Base-by-base conservation (phyloP, 1,139 yeast species). In the Candida sp. region DNA sequence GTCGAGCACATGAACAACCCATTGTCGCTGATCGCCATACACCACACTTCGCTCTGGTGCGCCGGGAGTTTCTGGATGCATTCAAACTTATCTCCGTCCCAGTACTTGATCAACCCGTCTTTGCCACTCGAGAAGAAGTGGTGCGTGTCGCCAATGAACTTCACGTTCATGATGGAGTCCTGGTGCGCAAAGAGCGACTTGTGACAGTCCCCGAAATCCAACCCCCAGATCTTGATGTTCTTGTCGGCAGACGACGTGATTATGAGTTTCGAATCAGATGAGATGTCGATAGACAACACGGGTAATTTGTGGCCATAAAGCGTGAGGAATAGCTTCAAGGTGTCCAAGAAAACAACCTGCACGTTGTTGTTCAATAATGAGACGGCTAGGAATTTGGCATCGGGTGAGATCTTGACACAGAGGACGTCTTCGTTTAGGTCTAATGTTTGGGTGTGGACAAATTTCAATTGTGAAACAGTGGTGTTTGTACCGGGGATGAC, bases 11-110 rank as follows among this genome's bases (percentile, higher is more conserved):
- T 82, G 59, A 86, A 85, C 40, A 80, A 74, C 6, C 97, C 97
- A 58, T 84, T 86, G 37, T 73, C 72, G 54, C 96, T 85, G 25
- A 92, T 82, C 25, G 94, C 88, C 52, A 96, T 69, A 48, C 93
- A 83, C 98, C 98, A 94, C 25, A 94, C 96, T 70, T 94, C 98
- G 53, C 91, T 83, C 55, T 92, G 96, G 67, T 96, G 99, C 1
- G 89, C 96, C 3, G 90, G 82, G 44, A 93, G 75, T 63, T 88
- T 89, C 68, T 94, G 98, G 57, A 94, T 84, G 68, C 96, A 90
- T 62, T 91, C 98, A 68, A 94, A 94, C 71, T 94, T 94, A 63
- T 90, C 96, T 58, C 98, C 99, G 69, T 94, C 99, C 99, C 99
- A 94, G 68, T 91, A 92, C 70, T 96, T 94, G 52, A 94, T 82